phyloP scores from a whole-genome alignment of 257 asterid species.

The Solanum ossicruentum region DNA sequence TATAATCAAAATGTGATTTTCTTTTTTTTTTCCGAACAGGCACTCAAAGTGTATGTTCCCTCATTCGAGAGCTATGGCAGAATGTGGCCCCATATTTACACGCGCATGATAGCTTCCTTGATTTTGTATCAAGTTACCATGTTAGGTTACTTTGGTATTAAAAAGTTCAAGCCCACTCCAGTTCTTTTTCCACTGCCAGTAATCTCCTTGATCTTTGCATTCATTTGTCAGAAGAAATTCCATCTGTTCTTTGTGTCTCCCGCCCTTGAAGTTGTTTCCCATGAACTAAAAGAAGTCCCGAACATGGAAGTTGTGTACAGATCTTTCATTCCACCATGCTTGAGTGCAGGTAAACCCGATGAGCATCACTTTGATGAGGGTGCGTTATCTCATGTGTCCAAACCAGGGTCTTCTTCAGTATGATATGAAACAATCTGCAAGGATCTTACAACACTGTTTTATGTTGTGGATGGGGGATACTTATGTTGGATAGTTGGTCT shows the following conservation, averaged over 20 bases:
- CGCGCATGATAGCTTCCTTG: conserved; percentile 50
- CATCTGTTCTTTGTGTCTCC: conserved; percentile 47
- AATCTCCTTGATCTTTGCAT: conserved; percentile 31
- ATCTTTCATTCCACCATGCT: conserved; percentile 60
- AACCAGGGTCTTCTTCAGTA: conserved; percentile 21
- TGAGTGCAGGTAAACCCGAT: conserved; percentile 50
- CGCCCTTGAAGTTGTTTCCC: conserved; percentile 59
- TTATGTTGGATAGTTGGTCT: neutral
- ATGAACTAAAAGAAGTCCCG: conserved; percentile 56
- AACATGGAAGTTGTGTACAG: conserved; percentile 49
- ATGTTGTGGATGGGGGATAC: neutral
- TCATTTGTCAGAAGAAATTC: conserved; percentile 40
- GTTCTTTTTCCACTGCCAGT: conserved; percentile 51
- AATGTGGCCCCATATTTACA: conserved; percentile 87
- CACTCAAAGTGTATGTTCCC: conserved; percentile 76
- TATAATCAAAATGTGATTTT: neutral
- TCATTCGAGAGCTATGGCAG: conserved; percentile 68
- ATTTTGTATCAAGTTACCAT: conserved; percentile 59
- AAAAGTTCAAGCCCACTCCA: conserved; percentile 31
- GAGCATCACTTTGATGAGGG: conserved; percentile 66
- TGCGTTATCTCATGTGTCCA: conserved; percentile 49
- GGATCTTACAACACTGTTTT: neutral
- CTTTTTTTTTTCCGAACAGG: conserved; percentile 22
- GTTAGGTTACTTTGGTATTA: conserved; percentile 55
- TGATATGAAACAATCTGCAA: conserved; percentile 9